These are phyloP conservation scores for Hypericum androsaemum DNA, from an alignment of 345 rosid genomes.

Conservation along the genomic window DNA sequence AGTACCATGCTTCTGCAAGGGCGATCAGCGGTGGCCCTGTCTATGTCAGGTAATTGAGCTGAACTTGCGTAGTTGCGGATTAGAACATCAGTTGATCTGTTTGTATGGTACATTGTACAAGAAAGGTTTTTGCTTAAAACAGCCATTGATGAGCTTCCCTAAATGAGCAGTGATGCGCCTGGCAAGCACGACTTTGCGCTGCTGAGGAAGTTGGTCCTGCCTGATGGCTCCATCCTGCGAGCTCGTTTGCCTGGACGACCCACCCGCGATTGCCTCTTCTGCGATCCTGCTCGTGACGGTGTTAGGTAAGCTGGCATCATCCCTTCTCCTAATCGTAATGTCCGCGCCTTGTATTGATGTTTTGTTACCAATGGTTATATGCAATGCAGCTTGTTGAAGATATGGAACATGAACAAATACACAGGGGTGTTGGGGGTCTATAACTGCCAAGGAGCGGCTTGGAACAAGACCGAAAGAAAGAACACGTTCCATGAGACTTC, in stretches of 20 bases:
- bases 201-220: slow-evolving; percentile 66
- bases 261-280: slow-evolving; percentile 70
- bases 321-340: background rate
- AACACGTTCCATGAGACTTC: slow-evolving; percentile 62
- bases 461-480: slow-evolving; percentile 59
- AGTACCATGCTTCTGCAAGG: slow-evolving; percentile 89
- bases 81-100: no score
- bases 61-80: no score
- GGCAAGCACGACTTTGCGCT: slow-evolving; percentile 80
- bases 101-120: no score
- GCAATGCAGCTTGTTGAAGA: slow-evolving; percentile 68
- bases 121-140: no score
- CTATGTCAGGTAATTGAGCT: slow-evolving; percentile 56
- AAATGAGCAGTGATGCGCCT: slow-evolving; percentile 85
- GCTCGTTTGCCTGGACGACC: slow-evolving; percentile 87
- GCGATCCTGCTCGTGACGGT: slow-evolving; percentile 85
- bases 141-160: no score
- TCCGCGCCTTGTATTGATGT: background rate
- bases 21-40: slow-evolving; percentile 91
- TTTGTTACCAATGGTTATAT: slow-evolving; percentile 5
- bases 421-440: slow-evolving; percentile 83
- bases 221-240: slow-evolving; percentile 86
- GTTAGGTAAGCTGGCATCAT: slow-evolving; percentile 36
- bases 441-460: slow-evolving; percentile 99
- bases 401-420: slow-evolving; percentile 98